A percentile compares a stretch with the other conserved stretches of the same genome.
These are phyloP conservation scores for Globisporangium splendens DNA, from an alignment of 352 stramenopile species.

Conservation along the genomic window DNA sequence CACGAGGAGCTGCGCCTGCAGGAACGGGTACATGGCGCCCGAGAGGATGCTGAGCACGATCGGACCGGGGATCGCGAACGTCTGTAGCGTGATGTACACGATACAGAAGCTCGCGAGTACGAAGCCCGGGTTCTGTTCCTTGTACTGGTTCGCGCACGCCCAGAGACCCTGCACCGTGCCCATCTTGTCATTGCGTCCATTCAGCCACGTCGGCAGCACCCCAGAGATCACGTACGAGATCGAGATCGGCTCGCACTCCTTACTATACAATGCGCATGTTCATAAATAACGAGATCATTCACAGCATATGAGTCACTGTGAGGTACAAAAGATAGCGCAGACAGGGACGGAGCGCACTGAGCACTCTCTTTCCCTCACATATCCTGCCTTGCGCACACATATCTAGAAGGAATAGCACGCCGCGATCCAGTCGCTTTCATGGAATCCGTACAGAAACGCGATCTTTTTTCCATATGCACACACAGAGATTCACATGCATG, in stretches of 20 bases:
- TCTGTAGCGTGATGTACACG: slow-evolving; percentile 85
- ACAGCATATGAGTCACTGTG: background rate
- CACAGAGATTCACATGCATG: background rate
- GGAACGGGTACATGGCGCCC: slow-evolving; percentile 85
- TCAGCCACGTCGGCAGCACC: slow-evolving; percentile 75
- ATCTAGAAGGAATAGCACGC: background rate
- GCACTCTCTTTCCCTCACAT: slow-evolving; percentile 5
- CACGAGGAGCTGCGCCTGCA: slow-evolving; percentile 73
- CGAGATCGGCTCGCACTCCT: slow-evolving; percentile 68
- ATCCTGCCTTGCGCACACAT: background rate
- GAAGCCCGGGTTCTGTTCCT: slow-evolving; percentile 64
- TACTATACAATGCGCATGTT: slow-evolving; percentile 18
- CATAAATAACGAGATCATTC: no score
- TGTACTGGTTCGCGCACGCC: slow-evolving; percentile 76
- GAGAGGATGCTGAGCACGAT: slow-evolving; percentile 87
- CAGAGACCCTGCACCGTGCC: slow-evolving; percentile 75
- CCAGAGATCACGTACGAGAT: slow-evolving; percentile 73
- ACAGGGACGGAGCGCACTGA: no score
- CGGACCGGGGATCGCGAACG: slow-evolving; percentile 84
- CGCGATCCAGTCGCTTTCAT: no score
- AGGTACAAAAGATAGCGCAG: slow-evolving; percentile 1
- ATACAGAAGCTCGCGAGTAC: slow-evolving; percentile 80
- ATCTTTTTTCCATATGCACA: background rate
- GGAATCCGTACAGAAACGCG: background rate
- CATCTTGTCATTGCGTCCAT: slow-evolving; percentile 84